These are phyloP conservation scores for Schwanniomyces occidentalis DNA, from an alignment of 805 yeast genomes.

Conservation along the genomic window DNA sequence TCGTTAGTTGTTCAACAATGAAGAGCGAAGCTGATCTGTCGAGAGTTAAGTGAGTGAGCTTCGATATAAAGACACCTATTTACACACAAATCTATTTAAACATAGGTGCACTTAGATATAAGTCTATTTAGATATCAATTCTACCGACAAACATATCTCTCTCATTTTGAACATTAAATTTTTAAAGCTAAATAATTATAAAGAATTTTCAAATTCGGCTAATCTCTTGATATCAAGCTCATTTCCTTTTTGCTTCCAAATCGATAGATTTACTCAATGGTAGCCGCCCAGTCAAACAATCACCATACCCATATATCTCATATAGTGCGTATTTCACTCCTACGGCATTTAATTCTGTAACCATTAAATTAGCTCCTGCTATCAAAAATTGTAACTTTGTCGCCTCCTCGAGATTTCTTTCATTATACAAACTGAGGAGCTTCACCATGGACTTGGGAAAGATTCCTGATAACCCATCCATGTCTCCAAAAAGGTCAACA, in stretches of 20 bases:
- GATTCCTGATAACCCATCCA: conserved; percentile 24
- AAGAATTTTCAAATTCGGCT: conserved; percentile 11
- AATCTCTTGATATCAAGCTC: conserved; percentile 14
- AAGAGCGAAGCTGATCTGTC: no score
- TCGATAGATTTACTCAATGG: conserved; percentile 20
- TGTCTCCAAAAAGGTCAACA: conserved; percentile 23
- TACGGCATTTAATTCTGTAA: conserved; percentile 27
- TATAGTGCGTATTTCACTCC: conserved; percentile 28
- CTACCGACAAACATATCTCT: no score
- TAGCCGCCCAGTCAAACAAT: conserved; percentile 28
- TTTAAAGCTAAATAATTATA: no score
- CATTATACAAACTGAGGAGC: conserved; percentile 13
- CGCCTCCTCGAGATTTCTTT: conserved; percentile 18
- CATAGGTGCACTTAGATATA: no score
- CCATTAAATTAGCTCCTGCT: conserved; percentile 23
- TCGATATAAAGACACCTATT: no score
- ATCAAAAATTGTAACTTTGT: conserved; percentile 18
- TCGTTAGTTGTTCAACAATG: no score
- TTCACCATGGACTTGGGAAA: conserved; percentile 23
- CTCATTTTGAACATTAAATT: no score
- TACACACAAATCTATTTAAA: no score
- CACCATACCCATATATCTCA: conserved; percentile 23
- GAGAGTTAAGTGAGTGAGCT: no score
- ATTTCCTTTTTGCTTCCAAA: conserved; percentile 11
- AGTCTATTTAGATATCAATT: no score